Percentiles rank a stretch among this genome's conserved stretches.
These are phyloP conservation scores for Silene vulgaris DNA, from an alignment of 179 eudicot genomes.

Conservation along the genomic window DNA sequence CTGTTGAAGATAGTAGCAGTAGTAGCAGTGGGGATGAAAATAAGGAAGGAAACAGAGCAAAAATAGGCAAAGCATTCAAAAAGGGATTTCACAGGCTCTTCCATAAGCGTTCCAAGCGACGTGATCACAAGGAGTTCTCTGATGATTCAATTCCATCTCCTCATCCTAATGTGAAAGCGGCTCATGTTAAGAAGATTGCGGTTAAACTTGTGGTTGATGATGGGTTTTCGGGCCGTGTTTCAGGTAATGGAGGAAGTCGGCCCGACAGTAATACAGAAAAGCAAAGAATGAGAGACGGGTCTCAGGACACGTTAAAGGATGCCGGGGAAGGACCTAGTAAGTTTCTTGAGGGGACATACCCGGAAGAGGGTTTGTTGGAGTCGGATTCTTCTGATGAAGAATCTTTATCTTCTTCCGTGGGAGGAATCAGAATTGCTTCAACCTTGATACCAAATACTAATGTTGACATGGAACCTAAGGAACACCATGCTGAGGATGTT, in stretches of 20 bases:
- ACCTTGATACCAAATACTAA: constrained; percentile 10
- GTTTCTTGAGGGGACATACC: constrained; percentile 19
- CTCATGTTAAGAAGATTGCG: constrained; percentile 31
- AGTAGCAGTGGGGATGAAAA: constrained; percentile 57
- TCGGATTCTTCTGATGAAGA: constrained; percentile 43
- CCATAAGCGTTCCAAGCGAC: constrained; percentile 36
- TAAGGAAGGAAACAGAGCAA: constrained; percentile 32
- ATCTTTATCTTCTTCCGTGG: constrained; percentile 28
- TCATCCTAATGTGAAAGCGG: constrained; percentile 33
- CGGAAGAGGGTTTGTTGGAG: constrained; percentile 16
- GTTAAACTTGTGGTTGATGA: constrained; percentile 52
- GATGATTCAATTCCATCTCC: constrained; percentile 38
- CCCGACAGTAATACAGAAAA: constrained; percentile 35
- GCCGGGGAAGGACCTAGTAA: constrained; percentile 52
- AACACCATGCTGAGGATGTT: constrained; percentile 9
- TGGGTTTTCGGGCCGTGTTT: constrained; percentile 27
- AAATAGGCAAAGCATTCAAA: constrained; percentile 28
- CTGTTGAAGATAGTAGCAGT: constrained; percentile 36
- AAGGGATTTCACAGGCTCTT: constrained; percentile 59
- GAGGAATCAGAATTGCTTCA: constrained; percentile 26
- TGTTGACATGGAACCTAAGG: constrained; percentile 4
- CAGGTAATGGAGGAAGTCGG: constrained; percentile 34
- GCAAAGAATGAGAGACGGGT: constrained; percentile 1
- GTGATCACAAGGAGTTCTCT: constrained; percentile 25
- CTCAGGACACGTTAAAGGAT: constrained; percentile 45